phyloP scores from a whole-genome alignment of 2,329 filamentous ascomycete genomes.

The Scedosporium apiospermum region DNA sequence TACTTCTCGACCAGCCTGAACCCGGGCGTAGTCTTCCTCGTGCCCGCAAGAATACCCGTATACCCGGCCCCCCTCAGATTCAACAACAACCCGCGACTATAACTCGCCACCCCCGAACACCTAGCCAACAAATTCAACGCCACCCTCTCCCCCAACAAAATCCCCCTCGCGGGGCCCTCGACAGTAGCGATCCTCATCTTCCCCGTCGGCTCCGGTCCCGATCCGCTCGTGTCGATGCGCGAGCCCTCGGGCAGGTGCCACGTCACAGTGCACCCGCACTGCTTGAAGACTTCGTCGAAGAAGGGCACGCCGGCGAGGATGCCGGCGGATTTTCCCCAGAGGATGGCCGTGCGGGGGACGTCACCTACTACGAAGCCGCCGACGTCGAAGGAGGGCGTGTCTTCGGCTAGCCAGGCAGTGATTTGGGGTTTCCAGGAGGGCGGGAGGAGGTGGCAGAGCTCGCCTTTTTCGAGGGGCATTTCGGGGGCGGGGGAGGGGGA shows the following conservation, averaged over 20 bases:
- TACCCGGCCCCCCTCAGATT: conserved; percentile 61
- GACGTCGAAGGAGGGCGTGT: conserved; percentile 94
- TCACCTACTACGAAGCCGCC: conserved; percentile 93
- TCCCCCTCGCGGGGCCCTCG: conserved; percentile 64
- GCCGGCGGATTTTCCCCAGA: conserved; percentile 63
- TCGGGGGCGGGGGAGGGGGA: conserved; percentile 9
- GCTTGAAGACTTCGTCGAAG: conserved; percentile 85
- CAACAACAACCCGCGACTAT: conserved; percentile 44
- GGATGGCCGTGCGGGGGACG: conserved; percentile 49
- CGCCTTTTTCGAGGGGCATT: conserved; percentile 24
- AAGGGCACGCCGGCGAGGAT: conserved; percentile 89
- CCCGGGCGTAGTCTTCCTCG: conserved; percentile 91
- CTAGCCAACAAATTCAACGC: conserved; percentile 84
- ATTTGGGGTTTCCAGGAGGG: conserved; percentile 75
- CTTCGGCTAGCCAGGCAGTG: conserved; percentile 82
- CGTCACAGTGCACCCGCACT: conserved; percentile 83
- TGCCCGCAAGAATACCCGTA: conserved; percentile 78
- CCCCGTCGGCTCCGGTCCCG: conserved; percentile 23
- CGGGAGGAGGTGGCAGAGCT: conserved; percentile 63
- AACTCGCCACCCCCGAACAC: conserved; percentile 84
- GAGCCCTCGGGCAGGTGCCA: conserved; percentile 78
- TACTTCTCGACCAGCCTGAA: conserved; percentile 97
- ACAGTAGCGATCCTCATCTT: conserved; percentile 69
- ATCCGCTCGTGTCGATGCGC: conserved; percentile 50
- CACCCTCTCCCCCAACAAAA: conserved; percentile 87